phyloP scores from a whole-genome alignment of 768 basidiomycete genomes.

The Macrolepiota dolichaula region DNA sequence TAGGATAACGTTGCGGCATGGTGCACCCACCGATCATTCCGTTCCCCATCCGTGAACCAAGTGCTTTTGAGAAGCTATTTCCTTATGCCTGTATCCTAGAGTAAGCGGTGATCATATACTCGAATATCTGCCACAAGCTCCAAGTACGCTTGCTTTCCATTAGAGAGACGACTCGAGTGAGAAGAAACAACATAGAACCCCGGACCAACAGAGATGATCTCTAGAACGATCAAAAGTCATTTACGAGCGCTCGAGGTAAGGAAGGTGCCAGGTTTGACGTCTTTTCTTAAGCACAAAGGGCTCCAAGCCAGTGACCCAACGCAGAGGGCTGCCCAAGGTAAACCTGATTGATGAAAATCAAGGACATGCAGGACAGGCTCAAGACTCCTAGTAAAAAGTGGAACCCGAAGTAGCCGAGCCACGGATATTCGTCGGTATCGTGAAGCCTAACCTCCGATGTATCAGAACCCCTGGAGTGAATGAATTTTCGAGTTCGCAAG shows the following conservation, averaged over 20 bases:
- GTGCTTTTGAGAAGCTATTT: too few species aligned
- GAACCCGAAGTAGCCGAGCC: too few species aligned
- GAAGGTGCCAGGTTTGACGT: slow-evolving; percentile 43
- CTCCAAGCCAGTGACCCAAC: slow-evolving; percentile 46
- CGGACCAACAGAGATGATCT: slow-evolving; percentile 17
- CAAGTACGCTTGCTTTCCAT: neutral
- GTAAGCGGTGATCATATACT: neutral
- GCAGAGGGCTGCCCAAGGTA: slow-evolving; percentile 56
- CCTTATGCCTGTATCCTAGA: too few species aligned
- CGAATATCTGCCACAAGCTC: neutral
- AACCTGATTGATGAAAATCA: slow-evolving; percentile 17
- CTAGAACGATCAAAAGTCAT: slow-evolving; percentile 21
- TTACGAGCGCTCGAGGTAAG: slow-evolving; percentile 52
- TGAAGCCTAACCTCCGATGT: too few species aligned
- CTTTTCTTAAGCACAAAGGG: slow-evolving; percentile 55
- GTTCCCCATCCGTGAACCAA: too few species aligned
- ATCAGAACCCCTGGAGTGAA: too few species aligned
- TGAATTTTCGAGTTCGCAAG: too few species aligned
- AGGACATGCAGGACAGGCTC: too few species aligned
- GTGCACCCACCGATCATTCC: too few species aligned
- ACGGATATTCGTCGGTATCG: too few species aligned
- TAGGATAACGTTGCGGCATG: too few species aligned
- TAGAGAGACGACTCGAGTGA: neutral
- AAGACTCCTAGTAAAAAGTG: too few species aligned
- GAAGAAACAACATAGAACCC: slow-evolving; percentile 12